A percentile compares a stretch with the other conserved stretches of the same genome.
Evolutionary conservation across 23 red algal genomes (phyloP).

Genomic region (Gracilaria caudata): DNA sequence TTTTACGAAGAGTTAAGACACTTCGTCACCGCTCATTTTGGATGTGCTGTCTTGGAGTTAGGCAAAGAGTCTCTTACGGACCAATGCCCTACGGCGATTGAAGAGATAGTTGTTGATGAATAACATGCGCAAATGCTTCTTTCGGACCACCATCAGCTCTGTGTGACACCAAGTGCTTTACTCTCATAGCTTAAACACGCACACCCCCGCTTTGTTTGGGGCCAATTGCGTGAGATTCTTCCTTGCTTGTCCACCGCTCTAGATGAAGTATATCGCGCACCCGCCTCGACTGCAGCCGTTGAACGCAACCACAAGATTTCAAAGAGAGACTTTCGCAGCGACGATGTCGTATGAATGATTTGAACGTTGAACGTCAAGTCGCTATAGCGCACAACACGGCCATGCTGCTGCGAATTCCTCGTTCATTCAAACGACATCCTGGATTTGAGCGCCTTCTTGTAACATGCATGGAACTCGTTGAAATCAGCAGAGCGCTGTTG

Average conservation of each 20-base stretch:
- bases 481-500: neutral
- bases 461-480: neutral
- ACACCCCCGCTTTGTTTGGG: neutral
- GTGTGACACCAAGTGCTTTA: neutral
- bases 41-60: neutral
- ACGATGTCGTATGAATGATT: constrained; percentile 13
- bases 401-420: neutral
- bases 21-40: neutral
- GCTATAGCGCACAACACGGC: constrained; percentile 16
- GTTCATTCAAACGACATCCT: neutral
- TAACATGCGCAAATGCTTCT: neutral
- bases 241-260: neutral
- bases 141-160: neutral
- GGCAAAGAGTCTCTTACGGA: neutral
- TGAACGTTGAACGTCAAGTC: neutral
- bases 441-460: neutral
- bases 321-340: neutral
- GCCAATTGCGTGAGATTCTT: neutral
- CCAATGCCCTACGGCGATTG: neutral
- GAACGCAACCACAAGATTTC: constrained; percentile 21
- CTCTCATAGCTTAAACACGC: neutral
- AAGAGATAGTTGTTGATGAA: neutral
- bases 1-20: constrained; percentile 3
- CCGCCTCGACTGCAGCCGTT: constrained; percentile 23
- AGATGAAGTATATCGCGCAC: neutral